Base-by-base conservation (phyloP, 2,329 filamentous ascomycete genomes). In the Colletotrichum neosansevieriae region DNA sequence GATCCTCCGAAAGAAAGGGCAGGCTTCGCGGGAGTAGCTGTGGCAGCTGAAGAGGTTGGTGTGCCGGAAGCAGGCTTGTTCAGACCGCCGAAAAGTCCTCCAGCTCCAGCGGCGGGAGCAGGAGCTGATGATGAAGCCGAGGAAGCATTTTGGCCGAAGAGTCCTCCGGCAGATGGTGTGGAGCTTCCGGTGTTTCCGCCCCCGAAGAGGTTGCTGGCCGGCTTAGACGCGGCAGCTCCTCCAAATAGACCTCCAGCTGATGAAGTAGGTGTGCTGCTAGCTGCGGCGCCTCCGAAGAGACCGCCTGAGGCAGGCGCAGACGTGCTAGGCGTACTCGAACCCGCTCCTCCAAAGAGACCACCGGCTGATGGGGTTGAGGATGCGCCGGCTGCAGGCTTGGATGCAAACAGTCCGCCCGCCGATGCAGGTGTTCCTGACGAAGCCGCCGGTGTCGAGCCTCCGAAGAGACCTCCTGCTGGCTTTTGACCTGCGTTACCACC, bases 1-100 rank as follows among this genome's bases (percentile, higher is more conserved):
- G 86, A 88, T 60, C 80, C 78, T 61, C 80, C 78, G 38, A 86
- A 73, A n/a, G 76, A 72, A 63, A 86, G 82, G 60, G 80, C 68
- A 15, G 84, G 81, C 75, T 87, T 87, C n/a, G 81, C 80, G 32
- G 82, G 82, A 19, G 82, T 84, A 19, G 79, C 76, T 51, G 73
- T 71, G 32, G 76, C 53, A 15, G 51, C 17, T 13, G 44, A 44
- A 21, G 64, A 47, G 29, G 58, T 72, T 62, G 24, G 73, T 42
- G 57, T 70, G 42, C 62, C 54, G 29, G 49, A 53, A 29, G 62
- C 58, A 45, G 60, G 36, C 44, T 70, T 67, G 45, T 67, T 71
- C 58, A 61, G 13, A 34, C 56, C 56, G 3, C 68, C 63, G 36
- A 71, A 71, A 15, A 65, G 36, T 6, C 44, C 63, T 44, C 67